Evolutionary conservation across 2,329 filamentous ascomycete genomes (phyloP), one percentile per base, ranked within the genome.

Genomic region (Lachnellula arida): DNA sequence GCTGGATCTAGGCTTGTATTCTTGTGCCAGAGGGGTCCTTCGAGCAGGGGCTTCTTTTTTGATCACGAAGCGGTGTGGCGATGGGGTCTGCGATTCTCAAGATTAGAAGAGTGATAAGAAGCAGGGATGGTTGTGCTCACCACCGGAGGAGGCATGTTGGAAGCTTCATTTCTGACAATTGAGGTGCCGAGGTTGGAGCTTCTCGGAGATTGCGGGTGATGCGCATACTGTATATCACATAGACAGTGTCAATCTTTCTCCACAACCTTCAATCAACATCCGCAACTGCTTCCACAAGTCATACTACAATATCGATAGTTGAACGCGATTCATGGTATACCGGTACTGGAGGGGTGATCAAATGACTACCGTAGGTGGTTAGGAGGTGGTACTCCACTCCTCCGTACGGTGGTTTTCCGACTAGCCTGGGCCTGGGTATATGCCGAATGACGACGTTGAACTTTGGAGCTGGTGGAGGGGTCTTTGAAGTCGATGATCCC

Each of bases 51-150:
- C 49, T 49, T 63, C 58, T 44, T 66, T 67, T 46, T 69, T 66
- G 46, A 71, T 65, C 51, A 72, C 58, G 58, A 72, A 73, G 37
- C 71, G 65, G 60, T 71, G 70, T 0, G 71, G 71, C 8, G 70
- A 72, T 8, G 71, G 71, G 35, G 71, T 73, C 71, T 73, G 34
- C 17, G 15, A 28, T 54, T 22, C 49, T 44, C 17, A 25, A 49
- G 32, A 50, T 67, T 47, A 63, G 55, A 52, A 32, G 46, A 19
- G 15, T 51, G 22, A 22, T 39, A 49, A 17, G 14, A 51, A 22
- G 14, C 46, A 14, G 19, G 17, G 11, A 15, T 28, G 9, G 40
- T 19, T 19, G 22, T 43, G 51, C 65, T 60, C 62, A 71, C 70
- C 51, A 66, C 62, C 39, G 67, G 68, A 40, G 67, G 67, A 57